These are phyloP conservation scores for Xylariaceae sp. DNA, from an alignment of 2,329 filamentous ascomycete species.

Conservation along the genomic window DNA sequence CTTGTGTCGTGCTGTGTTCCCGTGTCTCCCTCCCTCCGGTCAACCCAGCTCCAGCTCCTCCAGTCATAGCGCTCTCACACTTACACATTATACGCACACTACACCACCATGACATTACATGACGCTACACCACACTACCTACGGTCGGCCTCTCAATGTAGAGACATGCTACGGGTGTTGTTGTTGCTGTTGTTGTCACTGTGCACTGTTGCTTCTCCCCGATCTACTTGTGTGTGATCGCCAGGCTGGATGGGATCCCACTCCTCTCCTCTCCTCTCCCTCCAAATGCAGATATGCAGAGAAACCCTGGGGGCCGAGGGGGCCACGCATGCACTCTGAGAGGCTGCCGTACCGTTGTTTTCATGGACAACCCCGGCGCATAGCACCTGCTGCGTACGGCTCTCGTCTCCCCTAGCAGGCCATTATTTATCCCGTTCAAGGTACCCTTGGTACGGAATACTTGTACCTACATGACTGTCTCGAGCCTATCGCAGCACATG, in stretches of 20 bases:
- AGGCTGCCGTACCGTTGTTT: slow-evolving; percentile 11
- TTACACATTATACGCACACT: neutral
- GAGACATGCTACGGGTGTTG: neutral
- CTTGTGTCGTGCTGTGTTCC: slow-evolving; percentile 2
- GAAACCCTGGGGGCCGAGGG: slow-evolving; percentile 11
- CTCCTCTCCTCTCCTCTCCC: neutral
- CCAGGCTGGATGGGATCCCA: slow-evolving; percentile 7
- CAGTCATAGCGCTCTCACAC: slow-evolving; percentile 2
- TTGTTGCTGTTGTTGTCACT: neutral
- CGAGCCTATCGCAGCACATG: slow-evolving; percentile 1
- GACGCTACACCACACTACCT: neutral
- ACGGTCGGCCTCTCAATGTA: neutral
- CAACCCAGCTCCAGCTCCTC: slow-evolving; percentile 1
- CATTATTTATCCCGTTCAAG: slow-evolving; percentile 2
- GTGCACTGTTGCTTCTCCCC: slow-evolving; percentile 3
- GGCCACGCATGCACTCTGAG: slow-evolving; percentile 11
- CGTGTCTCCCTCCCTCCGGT: slow-evolving; percentile 4
- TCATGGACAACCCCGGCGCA: slow-evolving; percentile 7
- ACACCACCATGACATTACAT: neutral
- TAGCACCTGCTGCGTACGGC: neutral
- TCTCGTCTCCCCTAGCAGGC: slow-evolving; percentile 13
- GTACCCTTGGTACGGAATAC: slow-evolving; percentile 13
- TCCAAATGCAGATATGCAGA: slow-evolving; percentile 15
- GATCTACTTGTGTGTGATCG: neutral
- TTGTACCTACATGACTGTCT: slow-evolving; percentile 2